A percentile compares a stretch with the other conserved stretches of the same genome.
These are phyloP conservation scores for Phaeosphaeria sp. DNA, from an alignment of 2,329 filamentous ascomycete species.

Conservation along the genomic window DNA sequence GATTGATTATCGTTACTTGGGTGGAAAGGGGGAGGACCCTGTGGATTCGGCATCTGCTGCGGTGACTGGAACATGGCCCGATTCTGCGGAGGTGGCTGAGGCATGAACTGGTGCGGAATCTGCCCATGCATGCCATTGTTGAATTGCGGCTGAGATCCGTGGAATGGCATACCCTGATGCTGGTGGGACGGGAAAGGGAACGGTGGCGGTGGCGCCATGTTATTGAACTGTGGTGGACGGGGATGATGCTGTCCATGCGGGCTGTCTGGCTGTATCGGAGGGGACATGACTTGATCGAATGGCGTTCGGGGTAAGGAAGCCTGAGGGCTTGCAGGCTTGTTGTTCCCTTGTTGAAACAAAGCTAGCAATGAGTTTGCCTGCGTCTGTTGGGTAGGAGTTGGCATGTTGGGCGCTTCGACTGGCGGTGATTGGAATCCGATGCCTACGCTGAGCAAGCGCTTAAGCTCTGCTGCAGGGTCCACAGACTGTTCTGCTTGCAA, in stretches of 20 bases:
- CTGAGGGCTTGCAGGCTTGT: conserved; percentile 17
- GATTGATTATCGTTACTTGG: conserved; percentile 20
- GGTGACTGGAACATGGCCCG: background rate
- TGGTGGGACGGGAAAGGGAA: conserved; percentile 53
- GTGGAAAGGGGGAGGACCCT: conserved; percentile 18
- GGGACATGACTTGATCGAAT: conserved; percentile 59
- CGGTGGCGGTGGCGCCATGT: conserved; percentile 57
- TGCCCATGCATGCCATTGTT: conserved; percentile 33
- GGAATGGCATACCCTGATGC: conserved; percentile 37
- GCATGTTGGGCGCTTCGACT: conserved; percentile 40
- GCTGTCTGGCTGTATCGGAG: conserved; percentile 61
- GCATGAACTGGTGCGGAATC: conserved; percentile 29
- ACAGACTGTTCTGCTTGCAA: conserved; percentile 30
- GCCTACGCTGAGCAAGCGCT: conserved; percentile 56
- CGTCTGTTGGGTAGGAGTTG: conserved; percentile 26
- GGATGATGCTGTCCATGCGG: conserved; percentile 62
- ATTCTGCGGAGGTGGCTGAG: conserved; percentile 15
- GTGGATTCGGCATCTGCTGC: conserved; percentile 28
- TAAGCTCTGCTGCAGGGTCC: conserved; percentile 60
- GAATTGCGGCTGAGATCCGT: conserved; percentile 25
- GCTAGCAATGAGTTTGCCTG: conserved; percentile 60
- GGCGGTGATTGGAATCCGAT: conserved; percentile 45
- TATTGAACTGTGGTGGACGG: conserved; percentile 57
- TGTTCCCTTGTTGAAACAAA: conserved; percentile 54
- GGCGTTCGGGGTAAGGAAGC: conserved; percentile 52